Evolutionary conservation across 2,329 filamentous ascomycete species (phyloP).

Genomic region (Epichloe uncinata): DNA sequence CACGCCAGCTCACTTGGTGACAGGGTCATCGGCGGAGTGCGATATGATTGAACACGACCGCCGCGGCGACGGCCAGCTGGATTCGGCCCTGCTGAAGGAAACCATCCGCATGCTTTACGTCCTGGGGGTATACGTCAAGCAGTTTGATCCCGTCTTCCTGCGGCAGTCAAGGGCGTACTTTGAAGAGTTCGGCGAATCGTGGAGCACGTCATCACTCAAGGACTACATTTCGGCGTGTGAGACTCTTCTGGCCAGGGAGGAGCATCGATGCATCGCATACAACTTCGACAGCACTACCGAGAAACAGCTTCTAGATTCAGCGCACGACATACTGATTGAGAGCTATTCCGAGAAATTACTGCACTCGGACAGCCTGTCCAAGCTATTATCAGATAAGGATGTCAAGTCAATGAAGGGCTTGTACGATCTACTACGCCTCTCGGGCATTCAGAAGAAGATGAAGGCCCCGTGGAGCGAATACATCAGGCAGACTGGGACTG

Average conservation of each 20-base stretch:
- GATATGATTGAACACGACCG: constrained; percentile 64
- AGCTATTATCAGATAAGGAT: constrained; percentile 59
- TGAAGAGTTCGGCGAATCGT: constrained; percentile 51
- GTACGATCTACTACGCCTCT: constrained; percentile 63
- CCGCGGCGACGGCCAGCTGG: constrained; percentile 39
- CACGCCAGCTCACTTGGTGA: constrained; percentile 12
- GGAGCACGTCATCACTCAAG: constrained; percentile 51
- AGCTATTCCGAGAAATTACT: constrained; percentile 54
- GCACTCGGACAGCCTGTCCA: constrained; percentile 52
- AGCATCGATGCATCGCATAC: constrained; percentile 63
- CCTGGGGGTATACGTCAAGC: constrained; percentile 64
- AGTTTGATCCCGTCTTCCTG: constrained; percentile 69
- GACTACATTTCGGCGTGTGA: constrained; percentile 63
- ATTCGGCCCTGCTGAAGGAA: constrained; percentile 54
- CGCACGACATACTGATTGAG: constrained; percentile 60
- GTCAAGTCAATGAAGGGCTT: constrained; percentile 59
- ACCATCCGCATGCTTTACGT: constrained; percentile 73
- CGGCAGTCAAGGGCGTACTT: constrained; percentile 55
- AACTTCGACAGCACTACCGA: constrained; percentile 75
- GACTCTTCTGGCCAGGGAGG: constrained; percentile 56
- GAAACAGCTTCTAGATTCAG: constrained; percentile 56
- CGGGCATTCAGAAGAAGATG: constrained; percentile 55
- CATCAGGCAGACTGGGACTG: constrained; percentile 60
- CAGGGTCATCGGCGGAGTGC: constrained; percentile 39
- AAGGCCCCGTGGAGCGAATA: constrained; percentile 65